Evolutionary conservation across 495 filamentous ascomycete species (phyloP), one percentile per base, ranked within the genome.

Genomic region (Xylaria intraflava): DNA sequence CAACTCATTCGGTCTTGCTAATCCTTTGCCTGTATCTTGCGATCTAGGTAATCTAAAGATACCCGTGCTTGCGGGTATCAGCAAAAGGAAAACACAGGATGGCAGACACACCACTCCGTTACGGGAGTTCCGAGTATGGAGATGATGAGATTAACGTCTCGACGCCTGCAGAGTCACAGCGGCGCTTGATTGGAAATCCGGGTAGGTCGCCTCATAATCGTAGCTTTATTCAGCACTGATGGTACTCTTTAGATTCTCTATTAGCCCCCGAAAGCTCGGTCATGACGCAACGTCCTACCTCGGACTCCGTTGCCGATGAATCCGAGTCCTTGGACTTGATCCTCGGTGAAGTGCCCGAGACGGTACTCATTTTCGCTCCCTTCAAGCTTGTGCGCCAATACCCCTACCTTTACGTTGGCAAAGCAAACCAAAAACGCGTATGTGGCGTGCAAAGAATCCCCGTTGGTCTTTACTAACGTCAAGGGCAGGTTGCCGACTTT

Each of bases 341-440:
- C 10, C 24, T 49, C 22, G 73, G 71, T 11, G 65, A 72, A 0
- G 7, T 46, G 8, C 58, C 66, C 9, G 17, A 48, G 6, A 46
- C 61, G 10, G 53, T 38, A 2, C n/a, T 52, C 38, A 5, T 9
- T 5, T 90, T 90, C 66, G 80, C 72, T 49, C 82, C 85, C 0
- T 81, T 85, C 54, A 59, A 72, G 12, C 71, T 81, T 0, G 68
- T 91, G 29, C 72, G 62, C 31, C 75, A 72, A 31, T 90, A 82
- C 57, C 81, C 83, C 0, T 79, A 83, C 64, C 76, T 69, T 42
- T 85, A 81, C 58, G 68, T 84, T 49, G 68, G 71, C 35, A 71
- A 70, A 20, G 46, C 68, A 0, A 69, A 77, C 41, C 63, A 68
- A 9, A 62, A 78, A 61, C 58, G 58, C 7, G 78, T 78, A 49